Evolutionary conservation across 441 rosid genomes (phyloP).

Genomic region (Populus hybrid): DNA sequence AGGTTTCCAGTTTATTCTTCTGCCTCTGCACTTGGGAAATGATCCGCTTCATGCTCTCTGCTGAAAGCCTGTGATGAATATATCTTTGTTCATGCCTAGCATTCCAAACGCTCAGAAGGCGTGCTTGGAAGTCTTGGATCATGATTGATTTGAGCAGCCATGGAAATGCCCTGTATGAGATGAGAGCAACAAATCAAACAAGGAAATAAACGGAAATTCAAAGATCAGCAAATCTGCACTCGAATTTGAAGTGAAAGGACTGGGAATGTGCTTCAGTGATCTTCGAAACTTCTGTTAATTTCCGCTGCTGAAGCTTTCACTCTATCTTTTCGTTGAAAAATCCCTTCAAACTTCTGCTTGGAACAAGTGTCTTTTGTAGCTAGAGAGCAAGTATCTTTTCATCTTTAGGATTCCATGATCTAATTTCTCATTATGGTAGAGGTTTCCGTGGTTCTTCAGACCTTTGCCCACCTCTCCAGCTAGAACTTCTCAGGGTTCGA

Average conservation of each 20-base stretch:
- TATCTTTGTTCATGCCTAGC: background rate
- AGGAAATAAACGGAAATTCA: background rate
- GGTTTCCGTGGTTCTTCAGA: too few relatives aligned
- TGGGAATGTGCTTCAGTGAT: background rate
- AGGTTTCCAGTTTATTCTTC: background rate
- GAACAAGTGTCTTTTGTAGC: background rate
- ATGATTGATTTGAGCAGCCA: background rate
- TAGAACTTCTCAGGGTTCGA: background rate
- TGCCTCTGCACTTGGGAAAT: background rate
- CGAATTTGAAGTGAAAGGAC: background rate
- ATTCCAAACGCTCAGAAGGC: background rate
- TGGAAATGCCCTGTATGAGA: background rate
- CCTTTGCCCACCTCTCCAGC: background rate
- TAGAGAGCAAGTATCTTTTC: background rate
- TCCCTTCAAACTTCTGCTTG: background rate
- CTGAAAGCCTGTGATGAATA: background rate
- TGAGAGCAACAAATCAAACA: background rate
- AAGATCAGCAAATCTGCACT: background rate
- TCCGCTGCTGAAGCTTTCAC: background rate
- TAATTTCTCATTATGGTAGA: too few relatives aligned
- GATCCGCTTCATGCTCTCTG: background rate
- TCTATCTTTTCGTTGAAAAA: background rate
- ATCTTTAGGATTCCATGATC: background rate
- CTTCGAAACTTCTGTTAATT: background rate
- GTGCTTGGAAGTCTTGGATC: background rate